These are phyloP conservation scores for Plantago elongata DNA, from an alignment of 257 asterid species.

Conservation along the genomic window DNA sequence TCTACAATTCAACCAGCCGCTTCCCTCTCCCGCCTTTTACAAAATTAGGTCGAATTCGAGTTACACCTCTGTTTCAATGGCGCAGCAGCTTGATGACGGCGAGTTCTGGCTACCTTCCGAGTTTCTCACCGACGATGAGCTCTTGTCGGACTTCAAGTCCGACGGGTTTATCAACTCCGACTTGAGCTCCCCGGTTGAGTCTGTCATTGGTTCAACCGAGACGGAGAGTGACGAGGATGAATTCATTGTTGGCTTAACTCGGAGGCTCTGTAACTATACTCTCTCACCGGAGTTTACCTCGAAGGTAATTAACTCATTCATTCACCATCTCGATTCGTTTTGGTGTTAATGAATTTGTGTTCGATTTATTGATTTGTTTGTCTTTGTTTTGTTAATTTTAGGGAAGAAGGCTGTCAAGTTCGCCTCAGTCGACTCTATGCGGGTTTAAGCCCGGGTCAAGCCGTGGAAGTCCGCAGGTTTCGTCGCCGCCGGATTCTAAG, in stretches of 20 bases:
- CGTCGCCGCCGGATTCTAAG: constrained; percentile 38
- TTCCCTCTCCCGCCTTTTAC: no score
- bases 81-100: neutral
- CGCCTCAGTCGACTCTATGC: constrained; percentile 74
- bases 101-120: constrained; percentile 24
- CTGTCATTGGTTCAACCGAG: constrained; percentile 45
- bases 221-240: constrained; percentile 80
- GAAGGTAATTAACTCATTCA: constrained; percentile 28
- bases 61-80: no score
- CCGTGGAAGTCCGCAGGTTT: constrained; percentile 41
- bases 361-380: neutral
- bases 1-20: no score
- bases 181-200: constrained; percentile 69
- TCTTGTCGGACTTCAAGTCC: constrained; percentile 10
- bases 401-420: constrained; percentile 49
- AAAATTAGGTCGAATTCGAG: neutral
- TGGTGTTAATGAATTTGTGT: no score
- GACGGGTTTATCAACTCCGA: constrained; percentile 30
- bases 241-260: constrained; percentile 40
- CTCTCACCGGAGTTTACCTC: constrained; percentile 23
- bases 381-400: neutral
- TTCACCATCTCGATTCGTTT: no score
- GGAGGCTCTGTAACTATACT: constrained; percentile 33
- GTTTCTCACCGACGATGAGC: constrained; percentile 23
- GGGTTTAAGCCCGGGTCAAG: constrained; percentile 40